These are phyloP conservation scores for Neospora caninum DNA, from an alignment of 169 alveolate species.

Conservation along the genomic window DNA sequence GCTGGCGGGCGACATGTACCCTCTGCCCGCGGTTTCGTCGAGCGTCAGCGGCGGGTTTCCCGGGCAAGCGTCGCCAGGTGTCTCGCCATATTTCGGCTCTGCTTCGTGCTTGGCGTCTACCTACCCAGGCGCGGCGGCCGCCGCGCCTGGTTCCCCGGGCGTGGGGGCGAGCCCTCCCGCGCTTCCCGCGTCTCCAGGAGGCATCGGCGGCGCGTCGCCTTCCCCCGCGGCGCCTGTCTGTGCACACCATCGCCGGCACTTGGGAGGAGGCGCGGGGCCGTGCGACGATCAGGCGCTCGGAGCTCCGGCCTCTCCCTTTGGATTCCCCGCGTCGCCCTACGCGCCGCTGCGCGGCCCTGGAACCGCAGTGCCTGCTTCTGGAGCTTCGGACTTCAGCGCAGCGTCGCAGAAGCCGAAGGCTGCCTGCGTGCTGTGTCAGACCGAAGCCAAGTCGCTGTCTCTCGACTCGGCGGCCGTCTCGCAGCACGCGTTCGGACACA, in stretches of 20 bases:
- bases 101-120: neutral
- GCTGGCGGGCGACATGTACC: neutral
- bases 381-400: neutral
- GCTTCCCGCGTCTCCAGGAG: neutral
- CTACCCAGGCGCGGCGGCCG: neutral
- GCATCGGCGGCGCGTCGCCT: neutral
- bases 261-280: neutral
- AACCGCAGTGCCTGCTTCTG: neutral
- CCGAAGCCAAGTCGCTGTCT: neutral
- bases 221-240: neutral
- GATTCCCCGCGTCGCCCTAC: neutral
- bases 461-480: neutral
- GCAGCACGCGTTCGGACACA: neutral
- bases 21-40: neutral
- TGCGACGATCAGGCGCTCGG: neutral
- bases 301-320: neutral
- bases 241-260: neutral
- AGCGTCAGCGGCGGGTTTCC: neutral
- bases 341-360: neutral
- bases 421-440: neutral
- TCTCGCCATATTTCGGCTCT: neutral
- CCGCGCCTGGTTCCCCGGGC: neutral
- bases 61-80: neutral
- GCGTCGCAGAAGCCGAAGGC: neutral
- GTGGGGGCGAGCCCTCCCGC: neutral